These are phyloP conservation scores for Trichoderma polysporum DNA, from an alignment of 2,329 filamentous ascomycete genomes.

Conservation along the genomic window DNA sequence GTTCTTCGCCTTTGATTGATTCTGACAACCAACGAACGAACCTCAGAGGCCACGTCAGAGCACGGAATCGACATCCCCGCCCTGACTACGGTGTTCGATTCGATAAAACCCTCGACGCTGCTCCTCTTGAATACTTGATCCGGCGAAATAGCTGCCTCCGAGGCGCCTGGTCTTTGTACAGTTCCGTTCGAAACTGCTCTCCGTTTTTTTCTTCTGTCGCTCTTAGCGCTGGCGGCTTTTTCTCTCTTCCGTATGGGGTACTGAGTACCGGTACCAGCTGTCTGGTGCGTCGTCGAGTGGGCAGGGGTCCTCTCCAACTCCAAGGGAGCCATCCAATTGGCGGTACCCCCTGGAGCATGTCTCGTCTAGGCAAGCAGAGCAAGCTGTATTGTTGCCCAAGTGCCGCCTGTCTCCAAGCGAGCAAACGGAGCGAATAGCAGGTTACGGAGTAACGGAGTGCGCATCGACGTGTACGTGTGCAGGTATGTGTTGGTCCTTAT, in stretches of 20 bases:
- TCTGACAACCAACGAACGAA: neutral
- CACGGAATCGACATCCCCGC: neutral
- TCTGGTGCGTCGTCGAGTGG: constrained; percentile 15
- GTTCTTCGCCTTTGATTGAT: neutral
- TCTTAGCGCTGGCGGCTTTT: neutral
- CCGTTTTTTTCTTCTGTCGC: neutral
- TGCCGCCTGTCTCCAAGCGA: constrained; percentile 14
- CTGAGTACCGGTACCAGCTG: constrained; percentile 19
- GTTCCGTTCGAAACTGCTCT: constrained; percentile 6
- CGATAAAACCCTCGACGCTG: neutral
- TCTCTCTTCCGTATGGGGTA: neutral
- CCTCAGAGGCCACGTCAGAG: neutral
- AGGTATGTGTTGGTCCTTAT: neutral
- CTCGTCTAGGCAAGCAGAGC: constrained; percentile 21
- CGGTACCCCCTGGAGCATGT: constrained; percentile 17
- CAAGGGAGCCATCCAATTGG: constrained; percentile 22
- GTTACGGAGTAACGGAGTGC: constrained; percentile 2
- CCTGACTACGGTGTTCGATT: neutral
- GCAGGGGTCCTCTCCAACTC: constrained; percentile 15
- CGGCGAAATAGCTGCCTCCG: neutral
- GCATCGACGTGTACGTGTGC: neutral
- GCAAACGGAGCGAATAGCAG: constrained; percentile 7
- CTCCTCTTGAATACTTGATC: neutral
- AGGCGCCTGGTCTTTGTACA: neutral
- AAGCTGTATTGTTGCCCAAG: constrained; percentile 14